Conservation (phyloP, 495 filamentous ascomycete species). For the Chaetomium fimeti region DNA sequence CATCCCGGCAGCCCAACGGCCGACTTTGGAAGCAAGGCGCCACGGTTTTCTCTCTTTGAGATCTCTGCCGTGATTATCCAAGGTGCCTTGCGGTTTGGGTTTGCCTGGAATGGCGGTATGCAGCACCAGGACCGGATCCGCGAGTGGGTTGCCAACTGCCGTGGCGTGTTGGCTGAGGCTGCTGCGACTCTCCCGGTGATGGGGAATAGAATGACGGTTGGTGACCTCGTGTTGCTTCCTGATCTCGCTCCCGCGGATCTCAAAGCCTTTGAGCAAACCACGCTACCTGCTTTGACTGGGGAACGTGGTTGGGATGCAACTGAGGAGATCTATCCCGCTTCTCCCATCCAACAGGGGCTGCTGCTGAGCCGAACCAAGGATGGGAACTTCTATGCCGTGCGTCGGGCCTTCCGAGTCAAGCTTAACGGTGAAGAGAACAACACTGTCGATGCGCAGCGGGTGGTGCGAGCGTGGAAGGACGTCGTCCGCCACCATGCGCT, state of each 20-base stretch:
- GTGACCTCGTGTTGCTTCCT: constrained; percentile 54
- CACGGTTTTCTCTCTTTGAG: constrained; percentile 59
- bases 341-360: constrained; percentile 46
- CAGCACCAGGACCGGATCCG: constrained; percentile 50
- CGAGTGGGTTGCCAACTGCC: constrained; percentile 51
- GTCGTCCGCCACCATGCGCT: constrained; percentile 55
- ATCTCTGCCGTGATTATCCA: constrained; percentile 44
- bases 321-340: constrained; percentile 47
- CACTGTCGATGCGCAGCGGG: not conserved
- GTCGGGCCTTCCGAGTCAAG: constrained; percentile 19
- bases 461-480: constrained; percentile 49
- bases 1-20: constrained; percentile 30
- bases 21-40: constrained; percentile 43
- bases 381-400: constrained; percentile 28
- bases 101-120: constrained; percentile 58
- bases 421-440: not conserved
- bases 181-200: constrained; percentile 43
- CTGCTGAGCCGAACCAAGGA: constrained; percentile 52
- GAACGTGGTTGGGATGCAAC: constrained; percentile 27
- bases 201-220: constrained; percentile 44
- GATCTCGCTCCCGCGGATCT: constrained; percentile 16
- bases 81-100: constrained; percentile 54
- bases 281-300: not conserved
- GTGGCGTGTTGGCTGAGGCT: constrained; percentile 42
- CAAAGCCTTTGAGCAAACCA: constrained; percentile 16